phyloP scores from a whole-genome alignment of 148 eudicot species.

The Drosera capensis region DNA sequence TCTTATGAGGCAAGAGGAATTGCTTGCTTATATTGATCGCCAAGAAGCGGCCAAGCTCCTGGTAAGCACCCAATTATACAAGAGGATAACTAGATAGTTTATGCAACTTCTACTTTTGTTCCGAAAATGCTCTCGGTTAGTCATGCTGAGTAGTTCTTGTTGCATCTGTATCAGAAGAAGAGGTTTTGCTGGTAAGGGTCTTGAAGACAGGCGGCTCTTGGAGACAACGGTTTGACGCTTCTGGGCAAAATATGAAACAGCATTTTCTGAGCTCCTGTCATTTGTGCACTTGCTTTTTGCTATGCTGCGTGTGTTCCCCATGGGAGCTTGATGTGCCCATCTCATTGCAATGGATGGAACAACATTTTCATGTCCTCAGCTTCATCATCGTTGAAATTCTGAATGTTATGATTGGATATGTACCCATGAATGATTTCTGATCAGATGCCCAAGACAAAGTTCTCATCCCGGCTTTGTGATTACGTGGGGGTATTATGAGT shows the following conservation, averaged over 20 bases:
- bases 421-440: no score
- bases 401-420: no score
- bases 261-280: conserved; percentile 1
- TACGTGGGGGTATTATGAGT: no score
- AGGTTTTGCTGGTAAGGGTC: conserved; percentile 50
- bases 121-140: no score
- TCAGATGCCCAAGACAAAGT: no score
- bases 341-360: no score
- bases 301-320: no score
- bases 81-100: not conserved
- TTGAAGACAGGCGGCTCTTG: conserved; percentile 4
- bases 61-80: conserved; percentile 30
- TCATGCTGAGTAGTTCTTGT: conserved; percentile 9
- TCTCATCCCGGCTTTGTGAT: no score
- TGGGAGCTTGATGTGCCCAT: no score
- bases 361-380: no score
- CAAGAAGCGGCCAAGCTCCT: conserved; percentile 62
- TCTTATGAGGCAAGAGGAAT: conserved; percentile 71
- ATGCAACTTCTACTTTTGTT: not conserved
- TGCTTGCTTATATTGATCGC: conserved; percentile 84
- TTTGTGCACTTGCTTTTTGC: no score
- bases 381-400: no score
- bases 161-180: conserved; percentile 38
- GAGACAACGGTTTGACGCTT: not conserved
- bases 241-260: not conserved